A percentile compares a stretch with the other conserved stretches of the same genome.
Conservation (phyloP, 192 early-diverging fungal genomes). For the Gaertneriomyces sp. region DNA sequence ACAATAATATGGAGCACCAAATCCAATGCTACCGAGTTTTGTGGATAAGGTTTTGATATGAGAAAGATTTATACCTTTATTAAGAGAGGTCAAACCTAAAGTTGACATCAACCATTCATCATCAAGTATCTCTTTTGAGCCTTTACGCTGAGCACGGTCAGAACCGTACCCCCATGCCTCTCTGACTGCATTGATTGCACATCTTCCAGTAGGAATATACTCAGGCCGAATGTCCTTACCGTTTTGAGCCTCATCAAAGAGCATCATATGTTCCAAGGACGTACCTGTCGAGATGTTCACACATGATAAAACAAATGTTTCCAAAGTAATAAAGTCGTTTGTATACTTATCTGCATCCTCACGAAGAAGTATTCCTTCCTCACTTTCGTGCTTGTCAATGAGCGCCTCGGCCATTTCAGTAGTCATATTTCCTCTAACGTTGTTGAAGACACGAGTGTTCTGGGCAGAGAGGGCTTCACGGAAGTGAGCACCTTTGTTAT, state of each 20-base stretch:
- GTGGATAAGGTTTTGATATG: not conserved
- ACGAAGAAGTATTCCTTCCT: not conserved
- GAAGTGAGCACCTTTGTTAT: not conserved
- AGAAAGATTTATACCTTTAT: not conserved
- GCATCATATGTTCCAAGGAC: not conserved
- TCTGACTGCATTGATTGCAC: slow-evolving; percentile 6
- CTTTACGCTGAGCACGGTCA: slow-evolving; percentile 3
- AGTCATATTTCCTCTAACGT: slow-evolving; percentile 4
- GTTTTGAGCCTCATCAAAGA: slow-evolving; percentile 17
- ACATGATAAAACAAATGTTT: slow-evolving; percentile 3
- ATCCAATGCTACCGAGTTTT: not conserved
- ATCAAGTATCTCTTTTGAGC: slow-evolving; percentile 3
- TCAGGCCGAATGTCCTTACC: not conserved
- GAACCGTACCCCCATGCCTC: not conserved
- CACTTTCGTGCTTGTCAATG: not conserved
- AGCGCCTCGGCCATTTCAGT: not conserved
- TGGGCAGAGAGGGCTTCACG: not conserved
- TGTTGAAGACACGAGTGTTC: not conserved
- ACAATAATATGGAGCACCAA: not conserved
- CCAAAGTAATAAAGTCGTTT: slow-evolving; percentile 1
- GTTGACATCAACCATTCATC: not conserved
- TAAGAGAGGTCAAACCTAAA: not conserved
- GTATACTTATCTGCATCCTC: not conserved
- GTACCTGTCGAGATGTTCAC: slow-evolving; percentile 2
- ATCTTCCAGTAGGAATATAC: not conserved